Conservation (phyloP, 768 basidiomycete species). For the Hygrophorus russula region DNA sequence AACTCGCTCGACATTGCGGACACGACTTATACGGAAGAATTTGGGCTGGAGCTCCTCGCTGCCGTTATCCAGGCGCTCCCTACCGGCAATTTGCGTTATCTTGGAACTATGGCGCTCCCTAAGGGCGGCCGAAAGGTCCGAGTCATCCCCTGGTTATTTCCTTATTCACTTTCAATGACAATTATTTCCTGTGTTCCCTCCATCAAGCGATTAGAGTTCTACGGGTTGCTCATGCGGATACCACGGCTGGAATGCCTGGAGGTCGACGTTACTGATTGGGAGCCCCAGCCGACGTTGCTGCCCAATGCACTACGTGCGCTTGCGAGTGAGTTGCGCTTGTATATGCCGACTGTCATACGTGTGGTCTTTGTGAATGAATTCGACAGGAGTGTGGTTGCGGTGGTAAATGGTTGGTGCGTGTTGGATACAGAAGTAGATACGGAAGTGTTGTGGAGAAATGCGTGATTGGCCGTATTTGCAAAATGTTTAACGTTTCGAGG, state of each 20-base stretch:
- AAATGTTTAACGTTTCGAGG: not conserved
- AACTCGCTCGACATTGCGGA: slow-evolving; percentile 53
- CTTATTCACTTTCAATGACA: not conserved
- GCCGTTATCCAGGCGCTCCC: slow-evolving; percentile 24
- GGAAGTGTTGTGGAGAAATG: slow-evolving; percentile 24
- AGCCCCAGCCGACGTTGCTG: slow-evolving; percentile 39
- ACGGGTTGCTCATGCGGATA: slow-evolving; percentile 45
- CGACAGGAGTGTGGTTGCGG: slow-evolving; percentile 40
- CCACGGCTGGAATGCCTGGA: slow-evolving; percentile 42
- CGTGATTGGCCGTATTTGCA: slow-evolving; percentile 7
- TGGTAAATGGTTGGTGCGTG: slow-evolving; percentile 23
- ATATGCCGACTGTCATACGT: slow-evolving; percentile 37
- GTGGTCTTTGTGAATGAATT: slow-evolving; percentile 57
- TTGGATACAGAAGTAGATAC: slow-evolving; percentile 19
- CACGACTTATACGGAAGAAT: slow-evolving; percentile 41
- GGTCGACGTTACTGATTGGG: slow-evolving; percentile 57
- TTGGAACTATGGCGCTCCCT: slow-evolving; percentile 57
- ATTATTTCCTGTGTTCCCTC: not conserved
- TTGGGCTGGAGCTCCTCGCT: slow-evolving; percentile 41
- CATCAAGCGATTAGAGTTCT: slow-evolving; percentile 47
- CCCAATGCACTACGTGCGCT: slow-evolving; percentile 49
- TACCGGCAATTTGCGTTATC: slow-evolving; percentile 37
- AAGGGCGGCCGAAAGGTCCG: slow-evolving; percentile 42
- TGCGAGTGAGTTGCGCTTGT: slow-evolving; percentile 48
- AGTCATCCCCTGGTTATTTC: slow-evolving; percentile 5